Conservation (phyloP, 495 filamentous ascomycete genomes). For the Penicillium psychrofluorescens region DNA sequence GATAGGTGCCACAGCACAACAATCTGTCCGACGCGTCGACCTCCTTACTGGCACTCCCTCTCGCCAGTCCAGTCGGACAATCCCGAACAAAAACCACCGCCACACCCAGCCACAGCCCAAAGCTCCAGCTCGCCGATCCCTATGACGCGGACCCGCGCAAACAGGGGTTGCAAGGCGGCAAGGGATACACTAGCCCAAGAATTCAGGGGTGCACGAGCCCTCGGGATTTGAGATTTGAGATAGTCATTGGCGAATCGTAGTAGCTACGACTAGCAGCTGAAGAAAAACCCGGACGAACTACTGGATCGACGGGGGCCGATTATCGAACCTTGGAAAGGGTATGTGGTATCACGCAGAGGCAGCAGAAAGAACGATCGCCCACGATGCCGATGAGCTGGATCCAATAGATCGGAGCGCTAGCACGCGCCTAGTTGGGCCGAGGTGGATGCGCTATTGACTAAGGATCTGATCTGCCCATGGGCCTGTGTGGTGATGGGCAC, state of each 20-base stretch:
- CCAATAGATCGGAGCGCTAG: conserved; percentile 14
- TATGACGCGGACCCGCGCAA: conserved; percentile 1
- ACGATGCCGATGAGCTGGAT: conserved; percentile 1
- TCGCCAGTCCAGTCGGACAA: too few species aligned
- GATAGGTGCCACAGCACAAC: too few species aligned
- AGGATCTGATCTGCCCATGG: conserved; percentile 8
- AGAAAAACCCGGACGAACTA: too few species aligned
- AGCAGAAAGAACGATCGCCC: not conserved
- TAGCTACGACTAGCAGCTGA: too few species aligned
- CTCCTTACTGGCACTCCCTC: too few species aligned
- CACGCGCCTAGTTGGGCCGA: conserved; percentile 7
- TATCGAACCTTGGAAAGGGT: too few species aligned
- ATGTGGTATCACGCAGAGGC: too few species aligned
- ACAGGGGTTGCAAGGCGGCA: conserved; percentile 4
- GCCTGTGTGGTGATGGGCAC: not conserved
- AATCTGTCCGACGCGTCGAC: too few species aligned
- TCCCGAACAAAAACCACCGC: not conserved
- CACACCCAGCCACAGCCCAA: not conserved
- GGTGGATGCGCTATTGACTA: conserved; percentile 9
- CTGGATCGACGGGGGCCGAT: too few species aligned
- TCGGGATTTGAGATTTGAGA: not conserved
- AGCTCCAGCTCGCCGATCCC: not conserved
- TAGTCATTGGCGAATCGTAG: too few species aligned
- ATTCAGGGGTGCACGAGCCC: not conserved
- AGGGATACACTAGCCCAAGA: too few species aligned